Conservation (phyloP, 2,329 filamentous ascomycete species). For the Hymenoscyphus fraxineus region DNA sequence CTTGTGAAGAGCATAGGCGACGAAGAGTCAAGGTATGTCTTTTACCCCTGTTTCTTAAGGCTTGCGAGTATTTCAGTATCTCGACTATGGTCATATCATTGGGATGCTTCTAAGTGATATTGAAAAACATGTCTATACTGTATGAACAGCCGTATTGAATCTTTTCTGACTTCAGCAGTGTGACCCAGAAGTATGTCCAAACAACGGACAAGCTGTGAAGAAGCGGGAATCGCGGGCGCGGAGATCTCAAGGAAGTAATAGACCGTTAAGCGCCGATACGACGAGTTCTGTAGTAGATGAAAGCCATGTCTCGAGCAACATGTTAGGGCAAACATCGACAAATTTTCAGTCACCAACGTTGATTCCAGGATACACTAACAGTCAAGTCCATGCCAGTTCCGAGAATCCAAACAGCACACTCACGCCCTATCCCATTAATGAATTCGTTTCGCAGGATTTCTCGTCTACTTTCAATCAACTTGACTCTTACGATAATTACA, state of each 20-base stretch:
- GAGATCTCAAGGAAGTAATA: background rate
- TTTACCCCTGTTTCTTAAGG: background rate
- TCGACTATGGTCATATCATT: background rate
- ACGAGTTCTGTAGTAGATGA: background rate
- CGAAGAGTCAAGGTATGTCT: conserved; percentile 4
- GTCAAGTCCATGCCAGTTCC: background rate
- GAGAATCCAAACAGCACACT: background rate
- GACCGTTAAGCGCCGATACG: background rate
- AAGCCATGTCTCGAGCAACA: background rate
- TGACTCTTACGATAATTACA: background rate
- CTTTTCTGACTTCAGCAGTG: conserved; percentile 1
- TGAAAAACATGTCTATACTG: background rate
- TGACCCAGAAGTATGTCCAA: conserved; percentile 46
- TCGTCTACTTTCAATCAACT: background rate
- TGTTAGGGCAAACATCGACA: background rate
- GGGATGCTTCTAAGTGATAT: background rate
- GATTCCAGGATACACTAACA: background rate
- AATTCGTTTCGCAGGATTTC: background rate
- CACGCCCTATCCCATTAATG: background rate
- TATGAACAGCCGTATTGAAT: background rate
- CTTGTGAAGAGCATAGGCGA: conserved; percentile 5
- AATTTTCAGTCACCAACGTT: background rate
- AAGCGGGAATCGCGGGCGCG: background rate
- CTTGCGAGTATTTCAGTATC: conserved; percentile 2
- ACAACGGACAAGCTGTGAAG: conserved; percentile 47